These are phyloP conservation scores for Endoconidiophora laricicola DNA, from an alignment of 2,329 filamentous ascomycete genomes.

Conservation along the genomic window DNA sequence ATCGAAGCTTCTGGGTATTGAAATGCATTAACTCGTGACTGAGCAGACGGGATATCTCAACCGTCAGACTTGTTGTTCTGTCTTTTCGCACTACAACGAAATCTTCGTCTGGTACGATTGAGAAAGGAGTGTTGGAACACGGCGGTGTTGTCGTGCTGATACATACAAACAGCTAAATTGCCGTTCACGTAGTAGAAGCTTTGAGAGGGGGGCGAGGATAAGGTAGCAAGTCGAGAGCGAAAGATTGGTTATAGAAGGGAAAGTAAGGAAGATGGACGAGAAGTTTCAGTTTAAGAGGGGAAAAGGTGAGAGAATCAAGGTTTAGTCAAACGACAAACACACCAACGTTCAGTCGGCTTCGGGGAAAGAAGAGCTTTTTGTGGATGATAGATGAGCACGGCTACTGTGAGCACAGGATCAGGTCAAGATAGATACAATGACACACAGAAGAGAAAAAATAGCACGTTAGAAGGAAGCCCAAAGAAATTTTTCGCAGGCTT, in stretches of 20 bases:
- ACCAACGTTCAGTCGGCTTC: conserved; percentile 10
- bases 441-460: conserved; percentile 12
- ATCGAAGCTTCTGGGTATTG: conserved; percentile 34
- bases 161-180: conserved; percentile 54
- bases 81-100: conserved; percentile 12
- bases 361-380: conserved; percentile 5
- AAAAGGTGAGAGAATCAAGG: conserved; percentile 9
- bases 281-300: not conserved
- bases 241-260: not conserved
- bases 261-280: not conserved
- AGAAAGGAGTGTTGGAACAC: conserved; percentile 77
- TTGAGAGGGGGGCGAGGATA: conserved; percentile 9
- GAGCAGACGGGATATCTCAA: conserved; percentile 42
- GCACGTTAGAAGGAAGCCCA: no score
- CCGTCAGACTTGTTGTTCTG: conserved; percentile 50
- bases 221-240: conserved; percentile 7
- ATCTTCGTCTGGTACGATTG: conserved; percentile 11
- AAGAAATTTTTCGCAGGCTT: no score
- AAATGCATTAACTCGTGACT: conserved; percentile 38
- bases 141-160: conserved; percentile 85
- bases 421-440: conserved; percentile 10
- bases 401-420: not conserved
- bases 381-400: not conserved
- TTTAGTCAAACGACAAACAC: not conserved
- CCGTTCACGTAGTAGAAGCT: conserved; percentile 7